phyloP scores from a whole-genome alignment of 2,329 filamentous ascomycete genomes.

The Lachnum nothofagi region DNA sequence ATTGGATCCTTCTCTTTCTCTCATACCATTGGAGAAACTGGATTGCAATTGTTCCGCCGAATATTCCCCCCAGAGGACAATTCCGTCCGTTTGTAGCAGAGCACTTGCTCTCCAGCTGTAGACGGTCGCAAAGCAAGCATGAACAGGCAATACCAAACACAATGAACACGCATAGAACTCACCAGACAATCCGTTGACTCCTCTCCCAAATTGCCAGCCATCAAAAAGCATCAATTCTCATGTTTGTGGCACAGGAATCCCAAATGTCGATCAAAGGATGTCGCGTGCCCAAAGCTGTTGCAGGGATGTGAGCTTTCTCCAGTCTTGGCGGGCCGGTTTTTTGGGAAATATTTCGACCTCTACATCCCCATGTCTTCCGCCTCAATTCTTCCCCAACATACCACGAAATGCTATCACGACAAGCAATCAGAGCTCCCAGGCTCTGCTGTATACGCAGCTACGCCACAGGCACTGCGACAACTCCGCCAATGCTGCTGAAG shows the following conservation, averaged over 20 bases:
- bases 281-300: background rate
- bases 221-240: background rate
- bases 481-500: slow-evolving; percentile 34
- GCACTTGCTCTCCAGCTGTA: background rate
- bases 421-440: slow-evolving; percentile 21
- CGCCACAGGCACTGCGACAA: slow-evolving; percentile 23
- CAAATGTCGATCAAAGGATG: background rate
- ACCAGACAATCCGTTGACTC: background rate
- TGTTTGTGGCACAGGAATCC: background rate
- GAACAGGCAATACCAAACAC: background rate
- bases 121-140: background rate
- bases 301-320: too few species aligned
- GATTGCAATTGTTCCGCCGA: too few species aligned
- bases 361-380: background rate
- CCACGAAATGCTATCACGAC: slow-evolving; percentile 19
- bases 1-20: background rate
- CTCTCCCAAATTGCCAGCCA: background rate
- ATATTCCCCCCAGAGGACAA: too few species aligned
- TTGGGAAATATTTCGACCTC: background rate
- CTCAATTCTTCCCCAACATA: background rate
- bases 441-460: slow-evolving; percentile 25
- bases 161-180: background rate
- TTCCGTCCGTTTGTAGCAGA: background rate
- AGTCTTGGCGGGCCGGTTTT: too few species aligned
- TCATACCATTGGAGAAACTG: background rate